Evolutionary conservation across 164 flowering plant species (phyloP).

Genomic region (Kalanchoe fedtschenkoi): DNA sequence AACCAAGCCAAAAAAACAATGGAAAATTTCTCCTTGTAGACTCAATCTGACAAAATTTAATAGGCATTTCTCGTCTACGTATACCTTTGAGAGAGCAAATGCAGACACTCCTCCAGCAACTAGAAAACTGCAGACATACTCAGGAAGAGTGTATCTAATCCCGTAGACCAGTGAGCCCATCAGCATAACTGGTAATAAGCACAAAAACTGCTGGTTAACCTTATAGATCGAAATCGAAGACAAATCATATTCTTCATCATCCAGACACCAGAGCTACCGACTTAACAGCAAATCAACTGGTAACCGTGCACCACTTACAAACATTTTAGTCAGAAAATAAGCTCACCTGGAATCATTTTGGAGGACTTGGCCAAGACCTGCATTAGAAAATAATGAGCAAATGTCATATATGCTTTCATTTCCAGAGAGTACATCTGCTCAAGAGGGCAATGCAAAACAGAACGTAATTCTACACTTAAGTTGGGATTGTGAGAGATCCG

Average conservation of each 20-base stretch:
- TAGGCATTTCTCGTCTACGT: too few relatives aligned
- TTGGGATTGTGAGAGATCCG: too few relatives aligned
- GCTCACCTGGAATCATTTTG: conserved; percentile 96
- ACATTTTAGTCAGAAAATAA: neutral
- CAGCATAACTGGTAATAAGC: conserved; percentile 64
- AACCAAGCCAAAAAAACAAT: neutral
- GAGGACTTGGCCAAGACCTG: conserved; percentile 99
- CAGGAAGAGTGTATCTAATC: conserved; percentile 70
- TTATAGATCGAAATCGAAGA: neutral
- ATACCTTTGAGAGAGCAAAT: conserved; percentile 89
- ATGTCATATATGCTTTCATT: too few relatives aligned
- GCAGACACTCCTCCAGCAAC: conserved; percentile 97
- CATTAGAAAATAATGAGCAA: conserved; percentile 7
- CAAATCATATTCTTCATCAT: too few relatives aligned
- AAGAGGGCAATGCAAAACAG: too few relatives aligned
- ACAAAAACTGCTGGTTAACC: neutral
- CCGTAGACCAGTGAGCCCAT: conserved; percentile 91
- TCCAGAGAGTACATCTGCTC: too few relatives aligned
- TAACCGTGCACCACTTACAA: too few relatives aligned
- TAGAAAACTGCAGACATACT: conserved; percentile 79
- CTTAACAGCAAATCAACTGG: too few relatives aligned
- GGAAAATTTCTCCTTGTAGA: neutral
- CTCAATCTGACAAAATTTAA: too few relatives aligned
- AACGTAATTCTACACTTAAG: too few relatives aligned
- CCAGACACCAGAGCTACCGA: too few relatives aligned